Base-by-base conservation (phyloP, 1,284 basidiomycete genomes). In the Moesziomyces sp. region DNA sequence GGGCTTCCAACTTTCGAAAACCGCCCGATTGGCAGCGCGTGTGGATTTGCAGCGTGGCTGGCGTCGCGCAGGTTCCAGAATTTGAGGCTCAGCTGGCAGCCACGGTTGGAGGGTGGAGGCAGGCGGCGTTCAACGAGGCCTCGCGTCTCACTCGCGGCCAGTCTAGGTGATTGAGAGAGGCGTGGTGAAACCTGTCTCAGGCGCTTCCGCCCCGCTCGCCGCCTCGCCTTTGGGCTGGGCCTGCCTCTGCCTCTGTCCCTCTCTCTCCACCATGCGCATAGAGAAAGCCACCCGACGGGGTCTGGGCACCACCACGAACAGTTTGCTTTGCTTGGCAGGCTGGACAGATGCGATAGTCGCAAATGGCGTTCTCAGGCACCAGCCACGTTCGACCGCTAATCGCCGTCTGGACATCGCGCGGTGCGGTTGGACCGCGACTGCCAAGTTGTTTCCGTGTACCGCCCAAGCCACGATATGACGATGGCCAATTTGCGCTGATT, bases 301-400 rank as follows among this genome's bases (percentile, higher is more conserved):
- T 34, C 30, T 34, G 30, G 13, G 30, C 30, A 11, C 26, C 6
- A 34, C 30, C 10, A 13, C 21, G 21, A 6, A 28, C 30, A 13
- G 11, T 13, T 8, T 34, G 30, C 10, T 34, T 34, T 34, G 30
- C 30, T 34, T 34, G 30, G 30, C 30, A 34, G 30, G 13, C 30
- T 13, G 30, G 30, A 34, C 30, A 34, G 30, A 34, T 1, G 30
- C 30, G 30, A 13, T 34, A 3, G 9, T 34, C 13, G 30, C 30
- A 11, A 34, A 34, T 11, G 11, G 7, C 30, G 30, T 34, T 34
- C 30, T 34, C 30, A 18, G 10, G n/a, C 26, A 43, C 30, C 40
- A 52, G 51, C 51, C 51, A 40, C 42, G 51, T 42, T 52, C 30
- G 30, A 11, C 11, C 13, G 30, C 30, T 4, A 11, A 3, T 34